These are phyloP conservation scores for Hypoxylon lienhwacheense DNA, from an alignment of 495 filamentous ascomycete species.

Conservation along the genomic window DNA sequence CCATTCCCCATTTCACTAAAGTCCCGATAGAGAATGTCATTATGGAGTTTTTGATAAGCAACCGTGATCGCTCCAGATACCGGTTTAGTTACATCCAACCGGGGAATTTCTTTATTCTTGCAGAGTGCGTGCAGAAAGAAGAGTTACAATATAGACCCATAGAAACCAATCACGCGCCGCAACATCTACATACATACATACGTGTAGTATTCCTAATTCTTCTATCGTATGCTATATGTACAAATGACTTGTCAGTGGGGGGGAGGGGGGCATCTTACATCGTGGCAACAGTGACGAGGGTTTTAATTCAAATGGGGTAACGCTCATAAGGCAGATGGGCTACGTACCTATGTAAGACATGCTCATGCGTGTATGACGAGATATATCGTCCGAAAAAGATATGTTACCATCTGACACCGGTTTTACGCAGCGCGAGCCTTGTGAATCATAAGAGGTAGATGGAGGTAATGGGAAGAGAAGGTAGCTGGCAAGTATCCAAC, in stretches of 20 bases:
- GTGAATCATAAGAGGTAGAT: no score
- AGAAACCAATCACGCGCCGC: conserved; percentile 7
- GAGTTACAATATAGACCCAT: conserved; percentile 13
- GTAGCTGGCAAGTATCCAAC: neutral
- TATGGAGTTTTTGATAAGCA: no score
- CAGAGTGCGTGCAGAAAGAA: conserved; percentile 30
- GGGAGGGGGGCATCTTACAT: no score
- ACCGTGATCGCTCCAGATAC: conserved; percentile 24
- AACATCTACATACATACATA: neutral
- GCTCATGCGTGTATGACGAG: neutral
- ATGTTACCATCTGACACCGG: neutral
- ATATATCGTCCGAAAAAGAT: no score
- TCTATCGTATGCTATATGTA: no score
- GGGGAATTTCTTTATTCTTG: conserved; percentile 27
- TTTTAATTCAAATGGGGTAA: no score
- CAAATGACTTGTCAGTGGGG: neutral
- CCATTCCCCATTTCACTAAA: conserved; percentile 10
- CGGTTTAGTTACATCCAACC: conserved; percentile 27
- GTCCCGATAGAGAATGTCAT: conserved; percentile 12
- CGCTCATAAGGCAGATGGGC: no score
- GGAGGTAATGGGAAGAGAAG: neutral
- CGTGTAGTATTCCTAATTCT: no score
- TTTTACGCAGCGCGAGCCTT: neutral
- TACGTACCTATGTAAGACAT: no score
- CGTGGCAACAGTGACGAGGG: neutral